Conservation (phyloP, 2,329 filamentous ascomycete genomes). For the Arthrobotrys entomopaga region DNA sequence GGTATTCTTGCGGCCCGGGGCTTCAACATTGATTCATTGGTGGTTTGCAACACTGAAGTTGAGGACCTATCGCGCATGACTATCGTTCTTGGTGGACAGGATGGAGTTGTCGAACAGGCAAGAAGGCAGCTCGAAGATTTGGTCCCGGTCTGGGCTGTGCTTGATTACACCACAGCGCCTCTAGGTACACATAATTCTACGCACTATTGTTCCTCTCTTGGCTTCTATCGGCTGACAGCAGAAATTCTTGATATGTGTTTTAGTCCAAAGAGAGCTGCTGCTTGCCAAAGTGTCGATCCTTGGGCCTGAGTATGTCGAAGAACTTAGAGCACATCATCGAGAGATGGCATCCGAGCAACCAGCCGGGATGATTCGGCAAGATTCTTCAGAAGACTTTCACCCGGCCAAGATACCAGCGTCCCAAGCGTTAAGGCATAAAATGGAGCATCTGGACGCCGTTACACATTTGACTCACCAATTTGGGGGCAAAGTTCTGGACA, state of each 20-base stretch:
- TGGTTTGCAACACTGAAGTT: constrained; percentile 97
- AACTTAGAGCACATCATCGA: constrained; percentile 91
- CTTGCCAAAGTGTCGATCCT: constrained; percentile 97
- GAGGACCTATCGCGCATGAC: constrained; percentile 98
- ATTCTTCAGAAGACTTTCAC: constrained; percentile 77
- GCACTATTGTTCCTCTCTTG: not conserved
- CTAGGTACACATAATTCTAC: constrained; percentile 63
- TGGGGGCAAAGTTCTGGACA: constrained; percentile 95
- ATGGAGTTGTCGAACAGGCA: constrained; percentile 96
- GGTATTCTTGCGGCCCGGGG: constrained; percentile 94
- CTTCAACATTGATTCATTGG: constrained; percentile 98
- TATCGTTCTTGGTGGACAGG: constrained; percentile 94
- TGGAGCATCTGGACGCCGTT: constrained; percentile 95
- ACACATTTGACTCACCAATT: constrained; percentile 98
- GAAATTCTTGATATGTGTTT: not conserved
- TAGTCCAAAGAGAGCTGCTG: constrained; percentile 90
- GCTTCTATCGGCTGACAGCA: not conserved
- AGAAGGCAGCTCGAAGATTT: constrained; percentile 94
- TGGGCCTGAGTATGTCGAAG: constrained; percentile 97
- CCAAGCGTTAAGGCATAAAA: constrained; percentile 93
- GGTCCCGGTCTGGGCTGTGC: constrained; percentile 96
- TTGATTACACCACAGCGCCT: constrained; percentile 92
- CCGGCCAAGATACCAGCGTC: constrained; percentile 85
- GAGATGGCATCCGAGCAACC: constrained; percentile 73
- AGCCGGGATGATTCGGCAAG: constrained; percentile 63